A percentile compares a stretch with the other conserved stretches of the same genome.
These are phyloP conservation scores for Aurinia saxatilis DNA, from an alignment of 345 rosid genomes.

Conservation along the genomic window DNA sequence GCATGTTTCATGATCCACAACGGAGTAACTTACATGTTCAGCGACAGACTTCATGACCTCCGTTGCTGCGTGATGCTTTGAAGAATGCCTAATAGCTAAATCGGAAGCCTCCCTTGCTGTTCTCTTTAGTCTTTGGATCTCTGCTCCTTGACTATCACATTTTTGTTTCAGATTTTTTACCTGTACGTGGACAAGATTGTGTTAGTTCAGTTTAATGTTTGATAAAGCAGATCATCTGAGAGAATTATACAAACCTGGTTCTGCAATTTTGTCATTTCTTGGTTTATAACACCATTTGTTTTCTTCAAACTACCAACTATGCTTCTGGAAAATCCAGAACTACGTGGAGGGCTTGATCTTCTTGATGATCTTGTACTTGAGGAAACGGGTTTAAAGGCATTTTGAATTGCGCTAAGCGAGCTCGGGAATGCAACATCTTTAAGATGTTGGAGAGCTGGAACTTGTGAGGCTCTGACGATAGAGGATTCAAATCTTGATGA, in stretches of 20 bases:
- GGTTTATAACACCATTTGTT: conserved; percentile 72
- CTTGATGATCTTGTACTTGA: conserved; percentile 36
- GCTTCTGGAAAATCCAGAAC: conserved; percentile 56
- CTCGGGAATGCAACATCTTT: conserved; percentile 75
- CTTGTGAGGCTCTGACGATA: conserved; percentile 63
- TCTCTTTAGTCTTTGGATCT: conserved; percentile 45
- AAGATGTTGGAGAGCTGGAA: conserved; percentile 52
- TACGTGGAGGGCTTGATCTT: conserved; percentile 69
- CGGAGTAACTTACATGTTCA: conserved; percentile 42
- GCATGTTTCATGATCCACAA: background rate
- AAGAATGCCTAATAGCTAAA: conserved; percentile 44
- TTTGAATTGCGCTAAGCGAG: conserved; percentile 61
- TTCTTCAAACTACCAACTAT: conserved; percentile 78
- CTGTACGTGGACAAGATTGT: conserved; percentile 31
- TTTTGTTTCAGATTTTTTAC: conserved; percentile 52
- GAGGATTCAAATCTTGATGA: conserved; percentile 54
- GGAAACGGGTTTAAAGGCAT: conserved; percentile 44
- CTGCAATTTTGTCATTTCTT: conserved; percentile 65
- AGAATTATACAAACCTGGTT: conserved; percentile 42
- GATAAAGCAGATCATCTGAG: background rate
- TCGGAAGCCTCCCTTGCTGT: conserved; percentile 44
- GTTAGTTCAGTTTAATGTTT: background rate
- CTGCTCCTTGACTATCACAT: conserved; percentile 55
- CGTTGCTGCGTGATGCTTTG: conserved; percentile 48
- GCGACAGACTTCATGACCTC: conserved; percentile 49